phyloP scores from a whole-genome alignment of 257 asterid species.

The Lantana camara region DNA sequence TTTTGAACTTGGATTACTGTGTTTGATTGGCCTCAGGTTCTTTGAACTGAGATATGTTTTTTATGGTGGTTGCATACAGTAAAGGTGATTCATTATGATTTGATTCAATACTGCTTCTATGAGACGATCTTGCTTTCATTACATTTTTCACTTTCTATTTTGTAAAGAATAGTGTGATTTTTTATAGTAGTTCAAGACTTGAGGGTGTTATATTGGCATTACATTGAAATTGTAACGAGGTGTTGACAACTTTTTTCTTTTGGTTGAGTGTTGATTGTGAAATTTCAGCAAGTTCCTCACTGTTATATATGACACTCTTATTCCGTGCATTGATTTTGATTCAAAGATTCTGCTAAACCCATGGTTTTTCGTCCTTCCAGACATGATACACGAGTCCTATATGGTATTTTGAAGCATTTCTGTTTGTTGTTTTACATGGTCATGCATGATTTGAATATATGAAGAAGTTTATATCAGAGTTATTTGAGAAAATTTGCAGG shows the following conservation, averaged over 20 bases:
- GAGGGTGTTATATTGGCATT: conserved; percentile 4
- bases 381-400: background rate
- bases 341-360: background rate
- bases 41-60: background rate
- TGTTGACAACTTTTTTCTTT: background rate
- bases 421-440: background rate
- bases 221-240: background rate
- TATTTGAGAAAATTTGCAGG: background rate
- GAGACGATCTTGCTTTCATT: too few relatives aligned
- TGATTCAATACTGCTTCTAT: too few relatives aligned
- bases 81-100: too few relatives aligned
- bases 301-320: background rate
- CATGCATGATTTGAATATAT: conserved; percentile 17
- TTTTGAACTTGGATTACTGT: background rate
- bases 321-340: background rate
- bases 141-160: too few relatives aligned
- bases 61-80: conserved; percentile 15
- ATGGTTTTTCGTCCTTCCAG: background rate
- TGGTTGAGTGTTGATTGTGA: conserved; percentile 7
- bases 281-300: background rate
- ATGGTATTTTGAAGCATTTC: background rate
- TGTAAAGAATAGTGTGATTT: conserved; percentile 4
- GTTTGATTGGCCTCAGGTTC: conserved; percentile 3
- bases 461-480: background rate
- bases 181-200: conserved; percentile 2